Base-by-base conservation (phyloP, 2,329 filamentous ascomycete species). In the Xenoacremonium recifei region DNA sequence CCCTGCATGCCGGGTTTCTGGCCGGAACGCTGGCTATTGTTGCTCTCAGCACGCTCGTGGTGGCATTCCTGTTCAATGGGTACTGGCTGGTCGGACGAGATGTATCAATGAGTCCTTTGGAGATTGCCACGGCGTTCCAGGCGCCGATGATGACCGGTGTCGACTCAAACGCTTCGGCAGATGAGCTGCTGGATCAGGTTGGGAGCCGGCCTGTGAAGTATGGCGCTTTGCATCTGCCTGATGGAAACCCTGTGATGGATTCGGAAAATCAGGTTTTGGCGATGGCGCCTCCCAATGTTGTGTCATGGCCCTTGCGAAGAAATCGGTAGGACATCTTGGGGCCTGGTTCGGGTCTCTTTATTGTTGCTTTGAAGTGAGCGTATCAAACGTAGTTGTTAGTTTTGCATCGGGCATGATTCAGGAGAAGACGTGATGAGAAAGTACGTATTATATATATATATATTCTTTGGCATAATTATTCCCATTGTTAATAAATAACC, bases 171-270 rank as follows among this genome's bases (percentile, higher is more conserved):
- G 41, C 37, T 6, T 19, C 30, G 15, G 41, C 41, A 1, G 15
- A 35, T 10, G 17, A 40, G 15, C 15, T 44, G 7, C 45, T 18
- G 15, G 39, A 35, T 33, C 56, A 43, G 30, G 40, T 43, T 5
- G 40, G 40, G 18, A 34, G 17, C 3, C 40, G 37, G 7, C 13
- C 32, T 16, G 30, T 23, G 18, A 27, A 27, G 6, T 43, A 43
- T 11, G 40, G 40, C 13, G 13, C 23, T 27, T 13, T 27, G 9
- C 13, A 7, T 9, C 7, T 27, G 23, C 23, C 7, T 9, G 23
- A 27, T 27, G 23, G 23, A 27, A 13, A 13, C 23, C 13, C 13
- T 13, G 23, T 27, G 13, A 27, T 7, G 9, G 23, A 7, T 13
- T 27, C 23, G 23, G 13, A 7, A 13, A 13, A 13, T 27, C 9